phyloP scores from a whole-genome alignment of 1,284 basidiomycete genomes.

The Rhodotorula glutinis region DNA sequence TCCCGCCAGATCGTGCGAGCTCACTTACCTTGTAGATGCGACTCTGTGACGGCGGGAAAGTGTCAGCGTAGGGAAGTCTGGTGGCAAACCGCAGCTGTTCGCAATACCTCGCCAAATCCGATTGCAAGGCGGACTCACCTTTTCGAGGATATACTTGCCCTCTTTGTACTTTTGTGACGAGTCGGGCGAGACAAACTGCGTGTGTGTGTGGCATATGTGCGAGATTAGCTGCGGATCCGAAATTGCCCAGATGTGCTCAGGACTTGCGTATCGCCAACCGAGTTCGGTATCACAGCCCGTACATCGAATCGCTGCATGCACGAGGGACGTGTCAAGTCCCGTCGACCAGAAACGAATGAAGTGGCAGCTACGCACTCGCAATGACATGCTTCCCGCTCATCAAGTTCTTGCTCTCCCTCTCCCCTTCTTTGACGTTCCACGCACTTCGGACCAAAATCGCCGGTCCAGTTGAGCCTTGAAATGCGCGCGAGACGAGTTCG shows the following conservation, averaged over 20 bases:
- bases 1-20: no score
- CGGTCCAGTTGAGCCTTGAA: slow-evolving; percentile 19
- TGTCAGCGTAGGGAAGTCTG: no score
- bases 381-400: slow-evolving; percentile 27
- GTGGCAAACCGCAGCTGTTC: no score
- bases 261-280: slow-evolving; percentile 28
- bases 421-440: slow-evolving; percentile 18
- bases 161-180: slow-evolving; percentile 32
- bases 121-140: neutral
- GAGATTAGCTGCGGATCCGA: no score
- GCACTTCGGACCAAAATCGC: slow-evolving; percentile 22
- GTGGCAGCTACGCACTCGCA: slow-evolving; percentile 20
- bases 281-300: slow-evolving; percentile 23
- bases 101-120: no score
- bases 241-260: neutral
- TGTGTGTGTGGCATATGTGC: neutral
- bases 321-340: neutral
- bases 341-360: no score
- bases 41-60: no score
- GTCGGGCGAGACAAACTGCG: slow-evolving; percentile 15
- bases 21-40: slow-evolving; percentile 24
- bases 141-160: slow-evolving; percentile 25
- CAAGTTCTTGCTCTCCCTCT: slow-evolving; percentile 16
- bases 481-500: slow-evolving; percentile 27
- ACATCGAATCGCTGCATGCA: slow-evolving; percentile 1